Base-by-base conservation (phyloP, 2,329 filamentous ascomycete species). In the Fusarium oxysporum region DNA sequence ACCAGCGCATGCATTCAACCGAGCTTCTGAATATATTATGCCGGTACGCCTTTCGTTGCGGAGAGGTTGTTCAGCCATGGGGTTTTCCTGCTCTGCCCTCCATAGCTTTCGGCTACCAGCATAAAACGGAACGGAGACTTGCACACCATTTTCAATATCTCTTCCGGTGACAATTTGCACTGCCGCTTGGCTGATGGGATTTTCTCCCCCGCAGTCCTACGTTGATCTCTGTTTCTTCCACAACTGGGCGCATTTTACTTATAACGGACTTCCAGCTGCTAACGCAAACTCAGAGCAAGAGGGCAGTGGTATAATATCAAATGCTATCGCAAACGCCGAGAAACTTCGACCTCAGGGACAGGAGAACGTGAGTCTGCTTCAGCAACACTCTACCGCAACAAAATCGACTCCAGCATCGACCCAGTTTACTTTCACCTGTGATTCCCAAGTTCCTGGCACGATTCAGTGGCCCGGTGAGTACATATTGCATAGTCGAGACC, bases 371-470 rank as follows among this genome's bases (percentile, higher is more conserved):
- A 96, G 92, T 81, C 86, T 95, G 67, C 83, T 97, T 54, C 91
- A 94, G 64, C 92, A 94, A 79, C 90, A 92, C 80, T 78, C 79
- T 13, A 84, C 88, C 23, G 82, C 86, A 10, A 86, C 86, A 65
- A 92, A 89, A 77, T 80, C 88, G 8, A 90, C 88, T 40, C 90
- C 93, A 8, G 89, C 92, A 10, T 94, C 95, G 63, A 92, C 93
- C 1, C 94, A 98, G 77, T 99, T 99, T 81, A 99, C 96, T 14
- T 99, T 99, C 80, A 97, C 94, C 17, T 98, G 95, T 82, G 93
- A 97, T 78, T 96, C 95, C 3, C 94, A 96, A 79, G 94, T 95
- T 41, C 92, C 93, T 2, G 94, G 92, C 66, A 91, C 92, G 62
- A 89, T 94, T 80, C 90, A 91, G 57, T 94, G 93, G 91, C 93